These are phyloP conservation scores for Zoysia matrella DNA, from an alignment of 202 grass and related monocot species.

Conservation along the genomic window DNA sequence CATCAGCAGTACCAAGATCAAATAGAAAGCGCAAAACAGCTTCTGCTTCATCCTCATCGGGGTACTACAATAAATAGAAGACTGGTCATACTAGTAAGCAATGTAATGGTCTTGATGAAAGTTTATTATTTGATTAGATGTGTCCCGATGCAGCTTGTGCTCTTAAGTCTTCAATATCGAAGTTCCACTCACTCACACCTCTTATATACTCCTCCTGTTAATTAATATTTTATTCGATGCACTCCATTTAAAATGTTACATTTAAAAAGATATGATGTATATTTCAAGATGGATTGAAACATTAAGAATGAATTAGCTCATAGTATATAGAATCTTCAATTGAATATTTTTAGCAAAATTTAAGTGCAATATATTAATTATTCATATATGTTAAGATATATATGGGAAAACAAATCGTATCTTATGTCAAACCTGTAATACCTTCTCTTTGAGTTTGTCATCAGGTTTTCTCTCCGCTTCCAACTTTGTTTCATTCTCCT, in stretches of 20 bases:
- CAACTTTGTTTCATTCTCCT: conserved; percentile 84
- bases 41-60: conserved; percentile 46
- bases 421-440: conserved; percentile 60
- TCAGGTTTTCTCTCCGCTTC: conserved; percentile 65
- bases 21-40: conserved; percentile 59
- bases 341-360: not conserved
- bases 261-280: not conserved
- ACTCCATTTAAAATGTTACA: not conserved
- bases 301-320: not conserved
- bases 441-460: conserved; percentile 70
- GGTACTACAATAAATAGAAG: conserved; percentile 32
- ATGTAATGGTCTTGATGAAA: not conserved
- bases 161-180: conserved; percentile 78
- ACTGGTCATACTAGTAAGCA: not conserved
- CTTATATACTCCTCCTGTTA: conserved; percentile 69
- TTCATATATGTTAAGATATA: not conserved
- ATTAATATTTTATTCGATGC: not conserved
- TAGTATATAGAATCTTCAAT: not conserved
- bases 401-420: not conserved
- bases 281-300: not conserved
- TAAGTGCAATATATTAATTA: not conserved
- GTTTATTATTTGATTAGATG: not conserved
- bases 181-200: conserved; percentile 83
- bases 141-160: conserved; percentile 63
- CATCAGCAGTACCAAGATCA: conserved; percentile 53